phyloP scores from a whole-genome alignment of 768 basidiomycete genomes.

The Trametes maxima region DNA sequence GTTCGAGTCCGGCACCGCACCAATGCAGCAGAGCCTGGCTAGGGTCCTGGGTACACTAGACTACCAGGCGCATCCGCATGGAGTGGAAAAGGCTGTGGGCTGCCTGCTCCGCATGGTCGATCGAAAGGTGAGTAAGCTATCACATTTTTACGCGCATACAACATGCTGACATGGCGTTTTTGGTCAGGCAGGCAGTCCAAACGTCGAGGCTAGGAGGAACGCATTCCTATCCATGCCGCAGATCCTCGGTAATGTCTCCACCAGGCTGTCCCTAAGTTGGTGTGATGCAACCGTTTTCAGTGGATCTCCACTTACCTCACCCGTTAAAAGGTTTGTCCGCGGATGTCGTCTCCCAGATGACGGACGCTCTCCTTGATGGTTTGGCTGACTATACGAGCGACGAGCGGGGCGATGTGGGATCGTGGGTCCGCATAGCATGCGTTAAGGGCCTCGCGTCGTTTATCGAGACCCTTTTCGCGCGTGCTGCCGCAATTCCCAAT shows the following conservation, averaged over 20 bases:
- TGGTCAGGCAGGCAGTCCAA: slow-evolving; percentile 38
- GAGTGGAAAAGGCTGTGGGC: slow-evolving; percentile 52
- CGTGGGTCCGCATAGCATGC: slow-evolving; percentile 87
- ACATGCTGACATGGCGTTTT: slow-evolving; percentile 19
- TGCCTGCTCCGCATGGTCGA: slow-evolving; percentile 66
- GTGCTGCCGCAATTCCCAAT: slow-evolving; percentile 43
- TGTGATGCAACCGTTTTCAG: neutral
- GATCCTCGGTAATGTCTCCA: slow-evolving; percentile 48
- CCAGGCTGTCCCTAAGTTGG: slow-evolving; percentile 50
- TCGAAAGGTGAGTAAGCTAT: slow-evolving; percentile 46
- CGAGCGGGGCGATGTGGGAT: slow-evolving; percentile 95
- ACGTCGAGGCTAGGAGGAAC: slow-evolving; percentile 63
- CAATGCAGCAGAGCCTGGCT: slow-evolving; percentile 74
- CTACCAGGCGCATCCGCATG: slow-evolving; percentile 58
- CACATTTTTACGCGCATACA: neutral
- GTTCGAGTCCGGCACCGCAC: slow-evolving; percentile 50
- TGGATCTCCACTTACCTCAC: neutral
- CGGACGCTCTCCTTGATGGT: slow-evolving; percentile 65
- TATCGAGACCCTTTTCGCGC: slow-evolving; percentile 51
- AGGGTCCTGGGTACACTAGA: slow-evolving; percentile 68
- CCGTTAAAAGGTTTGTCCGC: slow-evolving; percentile 49
- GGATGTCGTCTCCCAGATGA: slow-evolving; percentile 47
- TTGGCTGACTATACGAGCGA: slow-evolving; percentile 91
- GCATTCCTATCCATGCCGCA: slow-evolving; percentile 51
- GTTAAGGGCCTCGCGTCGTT: slow-evolving; percentile 64